Base-by-base conservation (phyloP, 2,329 filamentous ascomycete species). In the Calonectria pseudoreteaudii region DNA sequence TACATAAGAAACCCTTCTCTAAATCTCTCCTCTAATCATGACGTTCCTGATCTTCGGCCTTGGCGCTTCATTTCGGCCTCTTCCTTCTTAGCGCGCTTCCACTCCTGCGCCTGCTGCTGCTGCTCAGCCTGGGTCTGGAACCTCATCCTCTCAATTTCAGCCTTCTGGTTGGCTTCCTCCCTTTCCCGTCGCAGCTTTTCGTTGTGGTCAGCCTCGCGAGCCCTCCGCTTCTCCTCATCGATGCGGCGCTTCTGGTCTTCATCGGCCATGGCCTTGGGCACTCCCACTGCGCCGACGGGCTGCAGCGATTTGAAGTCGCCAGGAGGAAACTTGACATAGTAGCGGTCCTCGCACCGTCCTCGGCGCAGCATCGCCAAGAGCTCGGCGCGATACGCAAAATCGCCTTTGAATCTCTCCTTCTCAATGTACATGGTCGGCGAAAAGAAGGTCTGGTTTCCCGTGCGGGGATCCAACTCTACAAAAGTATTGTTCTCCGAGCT, bases 401-500 rank as follows among this genome's bases (percentile, higher is more conserved):
- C 30, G n/a, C 62, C 62, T 10, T n/a, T 66, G 44, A 23, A 66
- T 8, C 10, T 3, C 49, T 20, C 36, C 11, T 47, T 64, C 16
- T 18, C 20, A 31, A 66, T 50, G 44, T 74, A 72, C 58, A 49
- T 72, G 38, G 69, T 74, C 1, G 73, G 69, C 9, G 73, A 74
- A 34, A 60, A 74, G 30, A 49, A 50, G 49, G 30, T 64, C 36
- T 67, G 64, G 13, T 44, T 49, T 4, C 73, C 66, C 38, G 73
- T 66, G 6, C 4, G 13, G 2, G 66, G 13, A 34, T 69, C 49
- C 14, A 7, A 6, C 6, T 31, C 10, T 6, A 20, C 28, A 31
- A 66, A 69, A 10, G 62, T 34, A 20, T 74, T 74, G 34, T 66
- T 28, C 7, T 68, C 56, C 31, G 60, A 28, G 14, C 34, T 38